Evolutionary conservation across 331 rosid genomes (phyloP).

Genomic region (Erythrophleum ivorense): DNA sequence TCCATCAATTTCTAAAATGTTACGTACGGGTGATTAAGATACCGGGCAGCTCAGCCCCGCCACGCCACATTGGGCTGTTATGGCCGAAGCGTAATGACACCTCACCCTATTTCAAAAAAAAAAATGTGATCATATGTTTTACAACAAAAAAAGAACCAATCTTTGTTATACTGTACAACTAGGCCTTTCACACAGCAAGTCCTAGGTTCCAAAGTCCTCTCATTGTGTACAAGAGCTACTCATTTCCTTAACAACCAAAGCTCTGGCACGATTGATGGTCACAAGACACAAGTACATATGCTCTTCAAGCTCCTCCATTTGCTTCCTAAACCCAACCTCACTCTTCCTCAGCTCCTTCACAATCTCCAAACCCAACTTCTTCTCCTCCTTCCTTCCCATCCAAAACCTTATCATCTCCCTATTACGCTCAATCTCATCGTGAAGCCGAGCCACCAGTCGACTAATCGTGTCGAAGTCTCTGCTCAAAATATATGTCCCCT

Average conservation of each 20-base stretch:
- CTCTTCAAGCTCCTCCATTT: constrained; percentile 68
- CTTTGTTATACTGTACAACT: not conserved
- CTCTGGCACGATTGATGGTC: constrained; percentile 58
- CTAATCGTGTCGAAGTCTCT: constrained; percentile 64
- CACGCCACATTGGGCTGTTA: not conserved
- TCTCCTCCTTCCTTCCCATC: constrained; percentile 56
- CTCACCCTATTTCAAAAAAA: not conserved
- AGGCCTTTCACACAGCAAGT: not conserved
- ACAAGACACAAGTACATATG: constrained; percentile 64
- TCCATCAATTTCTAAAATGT: too few relatives aligned
- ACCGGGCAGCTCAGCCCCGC: too few relatives aligned
- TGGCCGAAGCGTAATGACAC: not conserved
- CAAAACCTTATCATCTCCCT: constrained; percentile 52
- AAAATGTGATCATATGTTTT: not conserved
- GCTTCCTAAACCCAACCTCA: constrained; percentile 53
- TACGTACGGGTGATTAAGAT: too few relatives aligned
- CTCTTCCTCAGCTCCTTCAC: constrained; percentile 63
- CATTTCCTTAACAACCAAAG: constrained; percentile 57
- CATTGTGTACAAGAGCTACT: not conserved
- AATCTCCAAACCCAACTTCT: constrained; percentile 43
- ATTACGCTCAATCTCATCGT: constrained; percentile 55
- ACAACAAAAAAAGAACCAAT: not conserved
- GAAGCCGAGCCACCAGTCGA: constrained; percentile 52
- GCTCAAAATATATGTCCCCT: constrained; percentile 62
- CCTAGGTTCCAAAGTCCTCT: not conserved